Base-by-base conservation (phyloP, 495 filamentous ascomycete genomes). In the Penicillium paxilli region DNA sequence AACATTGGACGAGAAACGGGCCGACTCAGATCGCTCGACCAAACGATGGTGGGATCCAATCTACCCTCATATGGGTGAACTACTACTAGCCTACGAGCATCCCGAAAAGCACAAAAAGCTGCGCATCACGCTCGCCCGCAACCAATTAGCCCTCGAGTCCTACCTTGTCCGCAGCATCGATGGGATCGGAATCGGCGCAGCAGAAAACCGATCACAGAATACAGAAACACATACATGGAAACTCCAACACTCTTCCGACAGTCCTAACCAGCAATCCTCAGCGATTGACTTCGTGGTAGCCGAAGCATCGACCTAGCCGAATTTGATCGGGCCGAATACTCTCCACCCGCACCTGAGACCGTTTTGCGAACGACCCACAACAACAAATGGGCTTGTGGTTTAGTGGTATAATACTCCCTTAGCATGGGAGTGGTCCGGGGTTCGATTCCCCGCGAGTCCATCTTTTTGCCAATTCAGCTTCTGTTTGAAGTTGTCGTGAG, bases 381-480 rank as follows among this genome's bases (percentile, higher is more conserved):
- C 8, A 42, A 38, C 58, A 59, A 64, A 14, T 58, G 68, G 68
- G 68, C 64, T 68, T 72, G 69, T 73, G 70, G 70, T 73, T 70
- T 73, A 73, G 70, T 73, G 70, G 70, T 72, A 73, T 74, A 71
- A 72, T 66, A 65, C 66, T 59, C 65, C 60, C 65, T 76, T 76
- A 70, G 72, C 67, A 71, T 77, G 72, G 74, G 74, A 71, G 76
- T 76, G 75, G 77, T 80, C 78, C 75, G 71, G 78, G 78, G 74
- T 80, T 81, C 77, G 74, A 80, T 79, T 80, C 74, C 77, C 78
- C 70, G 78, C 78, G 74, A 71, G 66, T 73, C 70, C 70, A 73
- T 52, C 40, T 65, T 52, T 66, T 64, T 64, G 40, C 12, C 23
- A 7, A 22, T 42, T 23, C 44, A 42, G 49, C 47, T 35, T 45